phyloP scores from a whole-genome alignment of 73 alveolate genomes.

The Paramecium tetraurelia region DNA sequence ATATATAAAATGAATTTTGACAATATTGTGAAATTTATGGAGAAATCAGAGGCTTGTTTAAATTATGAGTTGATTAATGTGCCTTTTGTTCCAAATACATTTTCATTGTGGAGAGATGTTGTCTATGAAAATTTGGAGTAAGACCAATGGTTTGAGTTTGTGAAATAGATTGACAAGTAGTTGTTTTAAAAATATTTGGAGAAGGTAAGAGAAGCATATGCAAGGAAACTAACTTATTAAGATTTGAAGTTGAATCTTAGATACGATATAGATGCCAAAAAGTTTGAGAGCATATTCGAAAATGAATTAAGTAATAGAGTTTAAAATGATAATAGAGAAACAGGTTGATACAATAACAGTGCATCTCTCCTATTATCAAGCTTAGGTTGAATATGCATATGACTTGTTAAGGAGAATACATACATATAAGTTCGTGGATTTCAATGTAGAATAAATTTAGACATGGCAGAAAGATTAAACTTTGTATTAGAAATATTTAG shows the following conservation, averaged over 20 bases:
- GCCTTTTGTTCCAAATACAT: not conserved
- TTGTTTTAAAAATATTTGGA: not conserved
- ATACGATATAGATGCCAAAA: not conserved
- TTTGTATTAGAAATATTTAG: not conserved
- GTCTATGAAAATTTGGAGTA: not conserved
- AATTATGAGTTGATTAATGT: not conserved
- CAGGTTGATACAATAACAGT: not conserved
- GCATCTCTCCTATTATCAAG: not conserved
- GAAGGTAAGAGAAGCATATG: not conserved
- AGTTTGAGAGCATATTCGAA: not conserved
- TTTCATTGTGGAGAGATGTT: conserved; percentile 45
- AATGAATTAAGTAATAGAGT: not conserved
- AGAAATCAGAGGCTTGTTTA: not conserved
- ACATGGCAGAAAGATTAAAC: not conserved
- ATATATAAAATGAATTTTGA: not conserved
- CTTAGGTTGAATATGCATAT: conserved; percentile 35
- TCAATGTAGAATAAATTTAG: not conserved
- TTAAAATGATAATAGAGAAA: not conserved
- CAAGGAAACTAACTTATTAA: not conserved
- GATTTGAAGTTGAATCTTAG: not conserved
- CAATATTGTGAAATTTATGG: not conserved
- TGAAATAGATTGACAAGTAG: not conserved
- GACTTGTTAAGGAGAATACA: conserved; percentile 39
- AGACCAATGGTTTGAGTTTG: not conserved
- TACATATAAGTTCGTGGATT: not conserved